A percentile compares a stretch with the other conserved stretches of the same genome.
Evolutionary conservation across 306 rosid genomes (phyloP).

Genomic region (Crataegus laevigata): DNA sequence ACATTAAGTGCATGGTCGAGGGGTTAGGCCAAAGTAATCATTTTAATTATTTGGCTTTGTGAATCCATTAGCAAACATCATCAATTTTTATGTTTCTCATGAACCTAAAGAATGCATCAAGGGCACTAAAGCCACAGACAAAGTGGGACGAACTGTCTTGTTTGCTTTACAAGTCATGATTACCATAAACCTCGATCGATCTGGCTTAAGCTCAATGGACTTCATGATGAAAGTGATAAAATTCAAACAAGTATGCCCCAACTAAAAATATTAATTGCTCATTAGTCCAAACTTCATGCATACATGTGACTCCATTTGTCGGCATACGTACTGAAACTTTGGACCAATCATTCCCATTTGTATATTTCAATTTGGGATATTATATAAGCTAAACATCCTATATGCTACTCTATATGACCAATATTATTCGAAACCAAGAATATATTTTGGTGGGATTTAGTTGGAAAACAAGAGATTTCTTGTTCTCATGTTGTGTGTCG

Average conservation of each 20-base stretch:
- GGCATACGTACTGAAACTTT: conserved; percentile 11
- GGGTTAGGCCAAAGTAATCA: conserved; percentile 9
- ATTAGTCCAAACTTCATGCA: conserved; percentile 5
- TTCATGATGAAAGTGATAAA: background rate
- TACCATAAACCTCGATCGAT: background rate
- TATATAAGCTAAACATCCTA: background rate
- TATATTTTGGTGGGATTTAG: background rate
- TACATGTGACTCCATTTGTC: conserved; percentile 18
- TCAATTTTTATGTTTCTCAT: background rate
- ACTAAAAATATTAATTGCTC: background rate
- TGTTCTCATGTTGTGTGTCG: conserved; percentile 11
- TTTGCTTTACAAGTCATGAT: conserved; percentile 1
- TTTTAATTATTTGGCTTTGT: background rate
- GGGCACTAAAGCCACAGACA: background rate
- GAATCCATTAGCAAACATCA: conserved; percentile 6
- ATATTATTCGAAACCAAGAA: background rate
- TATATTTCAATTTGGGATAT: conserved; percentile 18
- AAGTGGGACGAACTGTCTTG: background rate
- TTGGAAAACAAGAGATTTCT: conserved; percentile 2
- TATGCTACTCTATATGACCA: background rate
- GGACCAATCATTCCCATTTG: background rate
- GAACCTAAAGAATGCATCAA: background rate
- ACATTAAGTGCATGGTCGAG: conserved; percentile 2
- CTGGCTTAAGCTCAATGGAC: background rate
- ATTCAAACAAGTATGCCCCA: background rate